A percentile compares a stretch with the other conserved stretches of the same genome.
Evolutionary conservation across 148 eudicot species (phyloP).

Genomic region (Camellia lanceoleosa): DNA sequence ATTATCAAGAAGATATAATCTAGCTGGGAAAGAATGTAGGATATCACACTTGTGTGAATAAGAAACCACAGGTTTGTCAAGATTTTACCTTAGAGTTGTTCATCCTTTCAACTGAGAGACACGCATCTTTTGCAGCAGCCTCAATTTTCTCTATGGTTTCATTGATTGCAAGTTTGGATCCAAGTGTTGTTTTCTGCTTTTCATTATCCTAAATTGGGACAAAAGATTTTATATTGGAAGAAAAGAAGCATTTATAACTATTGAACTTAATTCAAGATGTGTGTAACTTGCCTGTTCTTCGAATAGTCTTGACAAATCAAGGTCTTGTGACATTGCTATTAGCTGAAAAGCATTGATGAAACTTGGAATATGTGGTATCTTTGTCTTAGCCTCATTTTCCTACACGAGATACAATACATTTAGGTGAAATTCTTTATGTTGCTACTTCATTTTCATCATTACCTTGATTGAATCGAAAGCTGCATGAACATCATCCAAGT

Average conservation of each 20-base stretch:
- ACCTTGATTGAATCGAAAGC: slow-evolving; percentile 34
- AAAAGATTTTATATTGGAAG: background rate
- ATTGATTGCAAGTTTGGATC: slow-evolving; percentile 43
- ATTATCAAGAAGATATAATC: background rate
- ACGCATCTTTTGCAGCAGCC: slow-evolving; percentile 47
- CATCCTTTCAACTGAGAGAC: slow-evolving; percentile 45
- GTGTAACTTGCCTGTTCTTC: slow-evolving; percentile 42
- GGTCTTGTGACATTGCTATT: slow-evolving; percentile 49
- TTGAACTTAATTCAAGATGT: background rate
- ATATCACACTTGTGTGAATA: background rate
- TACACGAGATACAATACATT: slow-evolving; percentile 13
- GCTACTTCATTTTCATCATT: background rate
- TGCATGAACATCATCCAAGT: slow-evolving; percentile 30
- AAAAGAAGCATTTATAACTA: background rate
- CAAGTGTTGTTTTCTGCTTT: slow-evolving; percentile 41
- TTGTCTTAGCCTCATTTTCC: slow-evolving; percentile 29
- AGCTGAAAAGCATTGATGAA: slow-evolving; percentile 63
- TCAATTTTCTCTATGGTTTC: slow-evolving; percentile 53
- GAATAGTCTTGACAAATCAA: slow-evolving; percentile 51
- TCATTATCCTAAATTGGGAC: slow-evolving; percentile 30
- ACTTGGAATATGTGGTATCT: slow-evolving; percentile 17
- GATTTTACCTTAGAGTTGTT: slow-evolving; percentile 38
- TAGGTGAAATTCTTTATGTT: background rate
- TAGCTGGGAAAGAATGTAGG: background rate
- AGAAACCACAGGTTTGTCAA: background rate